A percentile compares a stretch with the other conserved stretches of the same genome.
These are phyloP conservation scores for Nannizzia gypsea DNA, from an alignment of 2,329 filamentous ascomycete genomes.

Conservation along the genomic window DNA sequence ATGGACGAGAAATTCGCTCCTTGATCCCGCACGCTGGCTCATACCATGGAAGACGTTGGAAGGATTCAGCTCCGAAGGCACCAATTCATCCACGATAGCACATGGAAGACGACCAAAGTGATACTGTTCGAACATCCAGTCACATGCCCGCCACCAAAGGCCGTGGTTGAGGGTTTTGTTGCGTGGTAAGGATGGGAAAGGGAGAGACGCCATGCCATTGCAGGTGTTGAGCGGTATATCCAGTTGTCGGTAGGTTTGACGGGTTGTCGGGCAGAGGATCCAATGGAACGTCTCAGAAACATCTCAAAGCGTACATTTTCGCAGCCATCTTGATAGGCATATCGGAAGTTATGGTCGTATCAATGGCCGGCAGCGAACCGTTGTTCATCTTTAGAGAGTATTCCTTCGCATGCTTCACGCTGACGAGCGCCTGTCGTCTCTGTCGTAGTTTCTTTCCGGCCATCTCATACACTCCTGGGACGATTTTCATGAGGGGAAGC, in stretches of 20 bases:
- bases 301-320: neutral
- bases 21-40: neutral
- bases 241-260: neutral
- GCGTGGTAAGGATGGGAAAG: neutral
- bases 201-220: conserved; percentile 1
- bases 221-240: neutral
- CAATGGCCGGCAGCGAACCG: neutral
- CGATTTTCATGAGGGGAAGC: neutral
- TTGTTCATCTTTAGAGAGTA: neutral
- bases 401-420: neutral
- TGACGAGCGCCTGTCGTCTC: neutral
- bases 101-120: neutral
- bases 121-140: neutral
- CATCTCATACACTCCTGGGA: neutral
- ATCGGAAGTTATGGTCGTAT: neutral
- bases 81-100: neutral
- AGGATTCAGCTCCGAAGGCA: neutral
- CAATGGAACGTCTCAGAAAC: neutral
- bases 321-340: neutral
- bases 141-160: neutral
- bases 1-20: neutral
- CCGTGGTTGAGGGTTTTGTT: neutral
- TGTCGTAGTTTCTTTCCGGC: neutral
- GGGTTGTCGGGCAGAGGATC: neutral
- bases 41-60: neutral